These are phyloP conservation scores for Eutypa lata DNA, from an alignment of 2,329 filamentous ascomycete species.

Conservation along the genomic window DNA sequence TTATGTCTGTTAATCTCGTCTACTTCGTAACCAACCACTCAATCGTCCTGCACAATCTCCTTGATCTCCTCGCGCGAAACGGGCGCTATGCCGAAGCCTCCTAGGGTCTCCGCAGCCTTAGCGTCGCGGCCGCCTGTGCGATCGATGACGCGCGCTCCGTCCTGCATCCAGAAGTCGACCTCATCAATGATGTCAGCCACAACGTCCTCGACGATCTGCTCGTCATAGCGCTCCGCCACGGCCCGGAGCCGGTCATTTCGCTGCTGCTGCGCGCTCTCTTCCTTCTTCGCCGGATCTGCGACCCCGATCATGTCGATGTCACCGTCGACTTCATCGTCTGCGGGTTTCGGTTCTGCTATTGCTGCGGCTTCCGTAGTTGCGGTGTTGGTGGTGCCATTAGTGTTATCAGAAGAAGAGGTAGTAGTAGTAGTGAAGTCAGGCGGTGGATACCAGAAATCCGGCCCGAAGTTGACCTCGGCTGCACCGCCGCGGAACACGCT, in stretches of 20 bases:
- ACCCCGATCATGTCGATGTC: conserved; percentile 48
- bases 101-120: conserved; percentile 35
- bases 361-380: conserved; percentile 20
- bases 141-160: conserved; percentile 52
- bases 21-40: background rate
- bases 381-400: background rate
- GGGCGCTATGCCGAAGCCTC: conserved; percentile 37
- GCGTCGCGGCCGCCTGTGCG: conserved; percentile 40
- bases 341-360: too few species aligned
- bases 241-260: conserved; percentile 45
- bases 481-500: conserved; percentile 90
- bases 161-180: conserved; percentile 82
- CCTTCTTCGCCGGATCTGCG: background rate
- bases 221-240: conserved; percentile 76
- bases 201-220: conserved; percentile 93
- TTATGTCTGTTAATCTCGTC: too few species aligned
- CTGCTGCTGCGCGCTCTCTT: conserved; percentile 6
- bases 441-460: conserved; percentile 87
- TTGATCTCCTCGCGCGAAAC: conserved; percentile 56
- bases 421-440: conserved; percentile 46
- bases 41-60: conserved; percentile 63
- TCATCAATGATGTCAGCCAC: conserved; percentile 93
- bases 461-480: conserved; percentile 91
- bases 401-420: conserved; percentile 4
- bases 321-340: conserved; percentile 30